Conservation (phyloP, 352 stramenopile species). For the Pythium grandisporangium region DNA sequence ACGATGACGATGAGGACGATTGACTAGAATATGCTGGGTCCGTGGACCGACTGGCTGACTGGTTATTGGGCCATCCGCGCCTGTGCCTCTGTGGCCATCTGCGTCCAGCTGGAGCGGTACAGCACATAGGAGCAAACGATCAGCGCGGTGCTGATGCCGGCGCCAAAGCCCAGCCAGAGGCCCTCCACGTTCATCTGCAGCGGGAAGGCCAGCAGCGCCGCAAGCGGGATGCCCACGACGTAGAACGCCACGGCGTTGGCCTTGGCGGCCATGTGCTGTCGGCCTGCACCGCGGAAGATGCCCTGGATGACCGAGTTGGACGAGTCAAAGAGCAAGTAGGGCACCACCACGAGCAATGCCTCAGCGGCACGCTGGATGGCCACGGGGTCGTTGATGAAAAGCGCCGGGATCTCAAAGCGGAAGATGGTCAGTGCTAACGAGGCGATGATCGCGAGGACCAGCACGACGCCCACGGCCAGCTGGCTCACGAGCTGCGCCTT, state of each 20-base stretch:
- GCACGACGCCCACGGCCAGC: constrained; percentile 32
- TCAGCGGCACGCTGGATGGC: constrained; percentile 35
- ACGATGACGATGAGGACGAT: background rate
- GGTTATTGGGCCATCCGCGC: constrained; percentile 4
- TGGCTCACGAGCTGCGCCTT: constrained; percentile 49
- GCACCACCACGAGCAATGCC: constrained; percentile 55
- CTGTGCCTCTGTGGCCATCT: constrained; percentile 41
- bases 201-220: constrained; percentile 46
- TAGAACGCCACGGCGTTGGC: constrained; percentile 79
- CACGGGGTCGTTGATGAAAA: constrained; percentile 46
- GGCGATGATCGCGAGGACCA: constrained; percentile 29
- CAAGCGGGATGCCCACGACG: constrained; percentile 65
- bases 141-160: constrained; percentile 30
- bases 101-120: constrained; percentile 43
- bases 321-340: constrained; percentile 60
- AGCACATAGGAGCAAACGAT: constrained; percentile 30
- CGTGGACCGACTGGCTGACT: background rate
- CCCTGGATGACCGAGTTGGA: constrained; percentile 63
- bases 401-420: constrained; percentile 32
- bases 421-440: constrained; percentile 23
- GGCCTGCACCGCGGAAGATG: constrained; percentile 56
- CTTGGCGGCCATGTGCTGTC: constrained; percentile 54
- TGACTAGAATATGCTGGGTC: background rate
- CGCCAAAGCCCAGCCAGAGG: constrained; percentile 72
- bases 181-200: constrained; percentile 43